phyloP scores from a whole-genome alignment of 306 rosid genomes.

The Cicer yamashitae region DNA sequence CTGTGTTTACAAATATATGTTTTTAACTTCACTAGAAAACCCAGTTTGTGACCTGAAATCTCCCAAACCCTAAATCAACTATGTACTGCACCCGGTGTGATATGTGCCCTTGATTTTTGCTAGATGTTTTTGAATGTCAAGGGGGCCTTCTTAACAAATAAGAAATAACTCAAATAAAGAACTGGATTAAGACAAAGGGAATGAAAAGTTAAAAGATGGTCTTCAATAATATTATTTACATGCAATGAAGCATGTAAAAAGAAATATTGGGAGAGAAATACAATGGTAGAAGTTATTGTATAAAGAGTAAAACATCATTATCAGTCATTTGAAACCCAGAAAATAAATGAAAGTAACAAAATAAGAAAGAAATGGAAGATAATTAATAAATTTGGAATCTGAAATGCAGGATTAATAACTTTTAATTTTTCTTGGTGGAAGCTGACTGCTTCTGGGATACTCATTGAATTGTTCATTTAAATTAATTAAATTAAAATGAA shows the following conservation, averaged over 20 bases:
- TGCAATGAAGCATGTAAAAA: not conserved
- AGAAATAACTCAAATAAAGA: not conserved
- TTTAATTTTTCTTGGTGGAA: conserved; percentile 8
- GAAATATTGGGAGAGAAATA: not conserved
- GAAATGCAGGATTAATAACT: not conserved
- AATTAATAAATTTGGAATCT: not conserved
- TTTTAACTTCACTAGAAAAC: not conserved
- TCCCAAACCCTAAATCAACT: conserved; percentile 11
- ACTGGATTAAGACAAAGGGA: not conserved
- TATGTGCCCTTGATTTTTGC: conserved; percentile 26
- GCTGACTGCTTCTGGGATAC: conserved; percentile 8
- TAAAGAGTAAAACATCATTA: not conserved
- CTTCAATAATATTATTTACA: not conserved
- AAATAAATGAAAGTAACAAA: conserved; percentile 12
- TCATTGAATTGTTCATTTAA: conserved; percentile 26
- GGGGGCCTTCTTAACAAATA: not conserved
- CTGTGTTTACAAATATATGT: not conserved
- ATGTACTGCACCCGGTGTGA: conserved; percentile 18
- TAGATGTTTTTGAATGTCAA: not conserved
- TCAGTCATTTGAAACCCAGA: conserved; percentile 20
- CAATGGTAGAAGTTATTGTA: not conserved
- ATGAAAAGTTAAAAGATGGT: not conserved
- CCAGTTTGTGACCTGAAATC: not conserved
- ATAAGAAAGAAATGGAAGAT: conserved; percentile 18
- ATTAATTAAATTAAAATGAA: conserved; percentile 14